These are phyloP conservation scores for Verbascum thapsus DNA, from an alignment of 257 asterid species.

Conservation along the genomic window DNA sequence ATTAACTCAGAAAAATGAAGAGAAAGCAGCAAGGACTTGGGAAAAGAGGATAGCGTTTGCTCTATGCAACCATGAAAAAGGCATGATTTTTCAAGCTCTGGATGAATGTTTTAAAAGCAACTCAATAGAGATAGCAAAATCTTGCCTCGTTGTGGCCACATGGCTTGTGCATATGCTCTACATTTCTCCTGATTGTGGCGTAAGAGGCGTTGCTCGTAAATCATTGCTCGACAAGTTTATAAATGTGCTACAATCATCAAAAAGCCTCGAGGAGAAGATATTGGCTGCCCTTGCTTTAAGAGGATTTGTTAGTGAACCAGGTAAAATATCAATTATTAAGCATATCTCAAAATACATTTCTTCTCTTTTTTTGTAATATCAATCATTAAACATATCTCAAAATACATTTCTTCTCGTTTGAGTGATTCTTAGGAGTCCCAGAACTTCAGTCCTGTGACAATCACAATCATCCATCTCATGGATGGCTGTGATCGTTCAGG, in stretches of 20 bases:
- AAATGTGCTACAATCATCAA: conserved; percentile 69
- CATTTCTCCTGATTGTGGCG: conserved; percentile 65
- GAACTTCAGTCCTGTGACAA: no score
- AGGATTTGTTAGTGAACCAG: conserved; percentile 64
- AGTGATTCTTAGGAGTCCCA: no score
- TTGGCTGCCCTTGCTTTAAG: conserved; percentile 72
- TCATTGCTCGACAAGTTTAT: conserved; percentile 72
- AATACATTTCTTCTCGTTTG: no score
- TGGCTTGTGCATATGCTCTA: conserved; percentile 82
- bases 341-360: no score
- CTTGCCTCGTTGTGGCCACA: conserved; percentile 63
- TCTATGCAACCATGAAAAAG: conserved; percentile 71
- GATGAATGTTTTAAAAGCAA: conserved; percentile 72
- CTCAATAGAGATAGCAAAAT: conserved; percentile 69
- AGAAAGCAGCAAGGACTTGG: conserved; percentile 64
- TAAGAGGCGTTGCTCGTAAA: conserved; percentile 63
- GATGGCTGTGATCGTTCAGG: no score
- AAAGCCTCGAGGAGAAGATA: conserved; percentile 73
- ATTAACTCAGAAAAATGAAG: conserved; percentile 61
- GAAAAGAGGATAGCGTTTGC: conserved; percentile 71
- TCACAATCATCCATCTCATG: no score
- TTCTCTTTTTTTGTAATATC: no score
- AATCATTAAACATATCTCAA: background rate
- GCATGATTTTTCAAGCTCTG: conserved; percentile 61
- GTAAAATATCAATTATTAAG: conserved; percentile 32